Percentiles rank a stretch among this genome's conserved stretches.
Evolutionary conservation across 306 rosid species (phyloP).

Genomic region (Vachellia collinsii): DNA sequence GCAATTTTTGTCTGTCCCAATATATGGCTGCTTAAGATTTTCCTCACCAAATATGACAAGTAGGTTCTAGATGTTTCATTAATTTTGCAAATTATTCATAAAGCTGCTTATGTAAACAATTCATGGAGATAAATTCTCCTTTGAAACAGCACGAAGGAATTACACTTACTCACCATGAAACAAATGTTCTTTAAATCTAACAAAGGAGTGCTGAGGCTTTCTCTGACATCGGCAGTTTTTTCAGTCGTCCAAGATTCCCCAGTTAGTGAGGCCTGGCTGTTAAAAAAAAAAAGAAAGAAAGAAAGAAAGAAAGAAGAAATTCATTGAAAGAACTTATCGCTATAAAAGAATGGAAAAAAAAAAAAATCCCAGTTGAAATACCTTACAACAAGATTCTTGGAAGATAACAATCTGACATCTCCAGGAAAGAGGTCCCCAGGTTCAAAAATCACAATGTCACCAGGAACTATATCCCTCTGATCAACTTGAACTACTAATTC

Average conservation of each 20-base stretch:
- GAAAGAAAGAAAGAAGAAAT: background rate
- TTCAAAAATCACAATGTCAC: conserved; percentile 85
- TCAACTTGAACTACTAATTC: conserved; percentile 80
- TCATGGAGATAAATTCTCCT: conserved; percentile 9
- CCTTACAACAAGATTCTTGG: conserved; percentile 88
- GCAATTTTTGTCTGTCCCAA: background rate
- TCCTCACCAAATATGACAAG: background rate
- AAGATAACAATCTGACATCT: conserved; percentile 73
- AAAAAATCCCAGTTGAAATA: conserved; percentile 28
- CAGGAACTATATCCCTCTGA: conserved; percentile 85
- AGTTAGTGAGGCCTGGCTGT: conserved; percentile 90
- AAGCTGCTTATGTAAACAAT: background rate
- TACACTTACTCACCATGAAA: conserved; percentile 58
- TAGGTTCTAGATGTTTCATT: background rate
- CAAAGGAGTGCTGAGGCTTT: conserved; percentile 64
- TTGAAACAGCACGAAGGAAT: conserved; percentile 21
- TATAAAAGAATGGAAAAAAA: background rate
- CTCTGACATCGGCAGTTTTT: conserved; percentile 69
- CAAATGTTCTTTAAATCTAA: conserved; percentile 79
- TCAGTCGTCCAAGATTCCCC: conserved; percentile 77
- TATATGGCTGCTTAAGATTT: background rate
- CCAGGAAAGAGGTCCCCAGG: conserved; percentile 94
- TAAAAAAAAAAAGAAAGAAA: too few relatives aligned
- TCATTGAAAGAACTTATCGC: conserved; percentile 25
- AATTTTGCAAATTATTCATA: background rate